phyloP scores from a whole-genome alignment of 495 filamentous ascomycete species.

The Penicillium goetzii region DNA sequence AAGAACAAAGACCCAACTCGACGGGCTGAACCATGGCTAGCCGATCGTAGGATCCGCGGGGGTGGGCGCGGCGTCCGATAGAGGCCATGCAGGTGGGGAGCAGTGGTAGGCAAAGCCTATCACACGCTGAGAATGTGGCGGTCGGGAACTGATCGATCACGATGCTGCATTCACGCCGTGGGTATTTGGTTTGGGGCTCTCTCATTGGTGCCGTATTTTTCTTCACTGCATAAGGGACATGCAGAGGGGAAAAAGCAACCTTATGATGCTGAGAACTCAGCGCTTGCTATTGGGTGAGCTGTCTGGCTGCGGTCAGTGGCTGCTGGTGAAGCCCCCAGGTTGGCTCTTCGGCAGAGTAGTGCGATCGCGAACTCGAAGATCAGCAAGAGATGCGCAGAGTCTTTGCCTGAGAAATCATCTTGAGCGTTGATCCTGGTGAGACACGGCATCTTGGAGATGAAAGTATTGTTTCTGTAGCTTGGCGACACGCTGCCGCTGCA shows the following conservation, averaged over 20 bases:
- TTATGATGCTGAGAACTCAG: constrained; percentile 20
- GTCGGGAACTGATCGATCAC: constrained; percentile 18
- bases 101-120: constrained; percentile 13
- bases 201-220: constrained; percentile 9
- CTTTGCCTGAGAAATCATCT: background rate
- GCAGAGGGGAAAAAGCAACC: background rate
- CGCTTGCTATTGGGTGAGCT: constrained; percentile 15
- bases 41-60: constrained; percentile 17
- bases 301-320: background rate
- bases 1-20: constrained; percentile 8
- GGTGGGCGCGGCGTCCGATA: no score
- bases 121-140: constrained; percentile 14
- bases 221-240: background rate
- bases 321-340: background rate
- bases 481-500: no score
- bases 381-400: background rate
- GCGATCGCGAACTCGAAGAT: background rate
- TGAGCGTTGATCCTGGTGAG: background rate
- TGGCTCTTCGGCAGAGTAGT: background rate
- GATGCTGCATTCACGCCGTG: constrained; percentile 8
- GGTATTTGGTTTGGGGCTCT: background rate
- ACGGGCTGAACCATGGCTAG: constrained; percentile 19
- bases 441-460: background rate
- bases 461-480: background rate
- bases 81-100: no score